These are phyloP conservation scores for Tricholoma bakamatsutake DNA, from an alignment of 768 basidiomycete genomes.

Conservation along the genomic window DNA sequence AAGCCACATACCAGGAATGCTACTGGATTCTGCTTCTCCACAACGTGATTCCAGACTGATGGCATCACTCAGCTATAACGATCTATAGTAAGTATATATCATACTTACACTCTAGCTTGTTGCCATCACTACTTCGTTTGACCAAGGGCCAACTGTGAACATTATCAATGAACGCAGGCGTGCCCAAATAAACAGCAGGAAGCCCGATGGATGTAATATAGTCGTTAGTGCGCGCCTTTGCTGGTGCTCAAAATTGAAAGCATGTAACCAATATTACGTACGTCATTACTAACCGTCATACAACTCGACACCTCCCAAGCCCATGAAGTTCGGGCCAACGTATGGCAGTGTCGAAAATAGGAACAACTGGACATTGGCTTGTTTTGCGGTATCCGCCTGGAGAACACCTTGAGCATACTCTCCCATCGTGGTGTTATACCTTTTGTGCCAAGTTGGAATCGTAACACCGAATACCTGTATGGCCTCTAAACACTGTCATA, in stretches of 20 bases:
- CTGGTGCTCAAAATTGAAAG: background rate
- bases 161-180: slow-evolving; percentile 11
- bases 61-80: no score
- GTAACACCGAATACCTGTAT: slow-evolving; percentile 11
- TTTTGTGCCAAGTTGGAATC: slow-evolving; percentile 12
- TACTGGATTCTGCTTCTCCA: no score
- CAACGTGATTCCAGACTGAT: no score
- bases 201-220: slow-evolving; percentile 12
- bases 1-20: no score
- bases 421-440: slow-evolving; percentile 6
- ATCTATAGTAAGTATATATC: background rate
- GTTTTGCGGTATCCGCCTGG: slow-evolving; percentile 12
- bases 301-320: slow-evolving; percentile 12
- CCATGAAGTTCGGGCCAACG: slow-evolving; percentile 12
- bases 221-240: slow-evolving; percentile 9
- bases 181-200: slow-evolving; percentile 10
- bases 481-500: background rate
- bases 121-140: slow-evolving; percentile 2
- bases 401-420: slow-evolving; percentile 9
- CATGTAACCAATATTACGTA: background rate
- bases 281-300: no score
- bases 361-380: slow-evolving; percentile 10
- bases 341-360: slow-evolving; percentile 13
- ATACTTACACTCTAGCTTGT: slow-evolving; percentile 8
- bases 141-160: slow-evolving; percentile 12